A percentile compares a stretch with the other conserved stretches of the same genome.
Evolutionary conservation across 2,329 filamentous ascomycete species (phyloP).

Genomic region (Ustulina deusta): DNA sequence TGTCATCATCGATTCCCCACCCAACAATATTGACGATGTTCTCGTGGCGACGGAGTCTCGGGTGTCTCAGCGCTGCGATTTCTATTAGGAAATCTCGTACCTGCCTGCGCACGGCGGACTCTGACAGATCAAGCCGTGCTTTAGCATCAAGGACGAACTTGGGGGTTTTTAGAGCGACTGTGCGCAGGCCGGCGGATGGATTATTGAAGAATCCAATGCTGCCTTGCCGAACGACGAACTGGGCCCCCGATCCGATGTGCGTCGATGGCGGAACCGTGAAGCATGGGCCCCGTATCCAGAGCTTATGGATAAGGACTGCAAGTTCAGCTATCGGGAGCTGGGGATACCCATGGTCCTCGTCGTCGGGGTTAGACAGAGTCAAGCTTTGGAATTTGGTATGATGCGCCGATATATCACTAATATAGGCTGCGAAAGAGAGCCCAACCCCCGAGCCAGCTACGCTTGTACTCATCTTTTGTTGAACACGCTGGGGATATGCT

Average conservation of each 20-base stretch:
- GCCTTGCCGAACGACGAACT: not conserved
- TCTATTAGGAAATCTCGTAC: not conserved
- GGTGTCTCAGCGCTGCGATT: not conserved
- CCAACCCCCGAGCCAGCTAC: not conserved
- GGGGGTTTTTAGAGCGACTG: not conserved
- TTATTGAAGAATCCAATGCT: not conserved
- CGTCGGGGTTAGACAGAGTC: not conserved
- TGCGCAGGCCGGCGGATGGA: not conserved
- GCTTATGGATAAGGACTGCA: not conserved
- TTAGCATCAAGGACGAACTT: not conserved
- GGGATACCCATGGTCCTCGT: not conserved
- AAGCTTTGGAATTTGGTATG: not conserved
- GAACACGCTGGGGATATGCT: not conserved
- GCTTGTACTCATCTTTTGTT: not conserved
- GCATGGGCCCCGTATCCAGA: not conserved
- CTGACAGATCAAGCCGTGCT: not conserved
- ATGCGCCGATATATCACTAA: not conserved
- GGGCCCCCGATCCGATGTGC: not conserved
- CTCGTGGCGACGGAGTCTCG: not conserved
- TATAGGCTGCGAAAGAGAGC: not conserved
- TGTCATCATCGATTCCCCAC: not conserved
- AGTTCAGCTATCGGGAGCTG: constrained; percentile 5
- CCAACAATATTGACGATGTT: not conserved
- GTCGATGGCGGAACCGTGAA: not conserved
- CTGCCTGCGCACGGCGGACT: not conserved